Percentiles rank a stretch among this genome's conserved stretches.
Evolutionary conservation across 2,329 filamentous ascomycete genomes (phyloP).

Genomic region (Sporothrix luriei): DNA sequence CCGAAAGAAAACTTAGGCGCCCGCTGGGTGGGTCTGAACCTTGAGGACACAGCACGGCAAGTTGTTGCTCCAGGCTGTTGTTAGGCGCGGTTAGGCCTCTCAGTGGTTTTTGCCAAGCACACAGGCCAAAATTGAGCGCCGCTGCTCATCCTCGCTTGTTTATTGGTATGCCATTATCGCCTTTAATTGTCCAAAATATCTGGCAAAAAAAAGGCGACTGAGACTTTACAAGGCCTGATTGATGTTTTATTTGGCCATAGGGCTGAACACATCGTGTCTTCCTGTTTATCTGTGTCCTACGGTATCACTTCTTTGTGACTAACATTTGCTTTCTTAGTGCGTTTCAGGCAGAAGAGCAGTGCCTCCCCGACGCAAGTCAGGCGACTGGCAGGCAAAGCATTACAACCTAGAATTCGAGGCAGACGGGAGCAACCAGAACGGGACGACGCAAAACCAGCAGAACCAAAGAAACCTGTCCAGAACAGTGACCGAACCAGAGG

Average conservation of each 20-base stretch:
- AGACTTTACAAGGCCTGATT: neutral
- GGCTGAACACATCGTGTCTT: slow-evolving; percentile 2
- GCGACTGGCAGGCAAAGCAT: neutral
- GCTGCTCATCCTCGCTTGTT: neutral
- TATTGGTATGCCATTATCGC: neutral
- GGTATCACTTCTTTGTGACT: neutral
- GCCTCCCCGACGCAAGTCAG: neutral
- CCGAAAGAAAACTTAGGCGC: neutral
- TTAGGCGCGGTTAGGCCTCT: neutral
- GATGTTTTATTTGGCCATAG: neutral
- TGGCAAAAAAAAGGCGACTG: neutral
- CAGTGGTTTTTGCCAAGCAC: no score
- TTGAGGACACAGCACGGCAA: neutral
- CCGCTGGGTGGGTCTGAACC: neutral
- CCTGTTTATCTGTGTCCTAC: neutral
- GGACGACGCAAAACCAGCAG: neutral
- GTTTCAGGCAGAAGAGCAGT: slow-evolving; percentile 17
- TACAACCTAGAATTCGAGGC: slow-evolving; percentile 3
- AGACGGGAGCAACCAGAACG: neutral
- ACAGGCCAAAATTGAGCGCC: no score
- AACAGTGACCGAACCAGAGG: neutral
- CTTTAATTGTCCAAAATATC: no score
- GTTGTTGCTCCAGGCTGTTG: neutral
- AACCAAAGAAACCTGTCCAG: neutral
- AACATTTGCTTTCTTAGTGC: neutral